These are phyloP conservation scores for Posidonia australis DNA, from an alignment of 106 monocot species.

Conservation along the genomic window DNA sequence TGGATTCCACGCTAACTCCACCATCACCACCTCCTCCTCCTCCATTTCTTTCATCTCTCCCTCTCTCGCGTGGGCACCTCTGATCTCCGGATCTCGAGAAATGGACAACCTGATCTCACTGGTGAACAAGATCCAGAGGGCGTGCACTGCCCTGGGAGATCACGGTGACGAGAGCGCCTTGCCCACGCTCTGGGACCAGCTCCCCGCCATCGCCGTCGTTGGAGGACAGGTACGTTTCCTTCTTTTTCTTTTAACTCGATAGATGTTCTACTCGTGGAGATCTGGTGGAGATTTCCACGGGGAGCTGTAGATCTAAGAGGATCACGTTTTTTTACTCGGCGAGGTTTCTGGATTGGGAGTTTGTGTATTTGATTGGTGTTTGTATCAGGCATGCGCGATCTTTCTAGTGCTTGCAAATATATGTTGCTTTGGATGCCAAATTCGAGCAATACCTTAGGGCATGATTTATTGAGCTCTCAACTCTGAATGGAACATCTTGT, in stretches of 20 bases:
- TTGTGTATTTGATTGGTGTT: neutral
- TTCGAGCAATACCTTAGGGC: too few relatives aligned
- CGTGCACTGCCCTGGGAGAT: conserved; percentile 29
- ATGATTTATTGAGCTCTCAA: too few relatives aligned
- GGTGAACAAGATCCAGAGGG: conserved; percentile 31
- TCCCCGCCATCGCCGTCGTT: conserved; percentile 28
- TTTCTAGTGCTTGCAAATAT: too few relatives aligned
- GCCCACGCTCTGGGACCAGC: conserved; percentile 28
- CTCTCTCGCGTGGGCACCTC: neutral
- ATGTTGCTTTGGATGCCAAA: too few relatives aligned
- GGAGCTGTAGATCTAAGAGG: neutral
- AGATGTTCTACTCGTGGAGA: neutral
- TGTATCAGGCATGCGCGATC: neutral
- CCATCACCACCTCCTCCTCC: neutral
- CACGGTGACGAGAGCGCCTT: conserved; percentile 24
- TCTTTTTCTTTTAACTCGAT: neutral
- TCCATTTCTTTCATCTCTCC: neutral
- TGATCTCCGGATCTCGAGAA: neutral
- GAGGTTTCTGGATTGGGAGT: neutral
- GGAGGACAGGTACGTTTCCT: conserved; percentile 21
- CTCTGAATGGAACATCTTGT: too few relatives aligned
- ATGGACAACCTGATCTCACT: conserved; percentile 34
- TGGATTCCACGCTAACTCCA: neutral
- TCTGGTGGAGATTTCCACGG: conserved; percentile 1
- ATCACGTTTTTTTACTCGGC: neutral